phyloP scores from a whole-genome alignment of 1,284 basidiomycete genomes.

The Trametes polyzona region DNA sequence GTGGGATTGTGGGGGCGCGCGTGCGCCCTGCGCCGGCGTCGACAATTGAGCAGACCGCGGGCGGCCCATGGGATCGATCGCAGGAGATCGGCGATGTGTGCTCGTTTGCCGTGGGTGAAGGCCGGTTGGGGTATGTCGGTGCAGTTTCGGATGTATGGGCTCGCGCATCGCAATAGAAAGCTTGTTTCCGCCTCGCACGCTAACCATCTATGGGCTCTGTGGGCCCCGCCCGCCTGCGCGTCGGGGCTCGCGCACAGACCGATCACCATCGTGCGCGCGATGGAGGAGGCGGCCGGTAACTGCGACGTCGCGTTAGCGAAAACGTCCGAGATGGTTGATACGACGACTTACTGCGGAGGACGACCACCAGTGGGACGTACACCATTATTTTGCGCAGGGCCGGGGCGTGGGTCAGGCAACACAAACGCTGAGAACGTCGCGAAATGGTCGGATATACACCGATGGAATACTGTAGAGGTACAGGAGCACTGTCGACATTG shows the following conservation, averaged over 20 bases:
- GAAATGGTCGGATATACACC: slow-evolving; percentile 27
- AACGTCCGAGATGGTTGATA: slow-evolving; percentile 6
- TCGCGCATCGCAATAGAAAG: slow-evolving; percentile 22
- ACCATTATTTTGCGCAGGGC: not conserved
- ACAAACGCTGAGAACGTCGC: slow-evolving; percentile 20
- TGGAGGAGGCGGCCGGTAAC: not conserved
- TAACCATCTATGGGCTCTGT: slow-evolving; percentile 21
- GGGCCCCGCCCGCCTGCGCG: not conserved
- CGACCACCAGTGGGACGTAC: not conserved
- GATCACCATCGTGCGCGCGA: not conserved
- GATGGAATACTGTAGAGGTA: slow-evolving; percentile 21
- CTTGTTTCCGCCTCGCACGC: slow-evolving; percentile 25
- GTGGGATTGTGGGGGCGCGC: slow-evolving; percentile 12
- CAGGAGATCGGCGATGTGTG: slow-evolving; percentile 18
- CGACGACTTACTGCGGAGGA: not conserved
- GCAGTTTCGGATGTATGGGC: slow-evolving; percentile 22
- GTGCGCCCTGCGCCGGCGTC: not conserved
- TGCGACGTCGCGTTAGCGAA: slow-evolving; percentile 6
- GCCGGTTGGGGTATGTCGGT: slow-evolving; percentile 26
- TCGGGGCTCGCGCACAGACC: not conserved
- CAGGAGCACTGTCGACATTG: slow-evolving; percentile 5
- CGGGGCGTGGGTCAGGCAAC: slow-evolving; percentile 6
- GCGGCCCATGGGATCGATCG: slow-evolving; percentile 16
- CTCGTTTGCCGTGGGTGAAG: slow-evolving; percentile 20
- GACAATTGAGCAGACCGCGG: slow-evolving; percentile 1